These are phyloP conservation scores for Trichophyton verrucosum DNA, from an alignment of 2,329 filamentous ascomycete species.

Conservation along the genomic window DNA sequence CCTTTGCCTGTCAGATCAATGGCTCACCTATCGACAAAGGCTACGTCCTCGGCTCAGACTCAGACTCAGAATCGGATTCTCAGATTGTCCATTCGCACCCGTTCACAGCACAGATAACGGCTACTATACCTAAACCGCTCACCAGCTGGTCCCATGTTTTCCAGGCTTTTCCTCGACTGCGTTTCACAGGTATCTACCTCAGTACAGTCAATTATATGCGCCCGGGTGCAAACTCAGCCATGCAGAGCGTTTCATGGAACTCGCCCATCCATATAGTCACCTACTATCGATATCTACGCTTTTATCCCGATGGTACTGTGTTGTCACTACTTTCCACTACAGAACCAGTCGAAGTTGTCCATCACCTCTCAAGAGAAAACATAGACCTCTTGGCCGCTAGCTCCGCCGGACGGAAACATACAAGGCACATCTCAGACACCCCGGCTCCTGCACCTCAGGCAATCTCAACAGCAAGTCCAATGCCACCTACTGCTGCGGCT, in stretches of 20 bases:
- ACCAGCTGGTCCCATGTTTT: slow-evolving; percentile 58
- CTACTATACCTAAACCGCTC: slow-evolving; percentile 26
- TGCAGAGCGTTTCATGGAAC: slow-evolving; percentile 59
- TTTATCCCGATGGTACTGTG: slow-evolving; percentile 78
- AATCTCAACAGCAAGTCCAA: slow-evolving; percentile 16
- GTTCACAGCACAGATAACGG: slow-evolving; percentile 26
- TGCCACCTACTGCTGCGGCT: slow-evolving; percentile 31
- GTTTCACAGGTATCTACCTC: slow-evolving; percentile 95
- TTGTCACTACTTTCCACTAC: slow-evolving; percentile 69
- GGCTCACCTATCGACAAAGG: slow-evolving; percentile 27
- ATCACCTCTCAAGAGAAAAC: slow-evolving; percentile 62
- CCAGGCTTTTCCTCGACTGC: slow-evolving; percentile 67
- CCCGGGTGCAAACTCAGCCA: slow-evolving; percentile 56
- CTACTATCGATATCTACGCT: slow-evolving; percentile 92
- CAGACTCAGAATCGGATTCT: slow-evolving; percentile 23
- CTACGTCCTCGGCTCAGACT: slow-evolving; percentile 18
- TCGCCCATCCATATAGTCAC: slow-evolving; percentile 89
- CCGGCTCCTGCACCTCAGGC: slow-evolving; percentile 15
- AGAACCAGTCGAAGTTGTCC: slow-evolving; percentile 78
- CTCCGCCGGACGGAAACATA: slow-evolving; percentile 22
- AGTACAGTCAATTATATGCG: slow-evolving; percentile 92
- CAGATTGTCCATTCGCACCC: slow-evolving; percentile 12
- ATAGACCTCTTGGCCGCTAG: slow-evolving; percentile 33
- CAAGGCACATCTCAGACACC: slow-evolving; percentile 33
- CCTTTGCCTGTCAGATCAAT: slow-evolving; percentile 51